Conservation (phyloP, 129 eudicot genomes). For the Helianthus tuberosus region DNA sequence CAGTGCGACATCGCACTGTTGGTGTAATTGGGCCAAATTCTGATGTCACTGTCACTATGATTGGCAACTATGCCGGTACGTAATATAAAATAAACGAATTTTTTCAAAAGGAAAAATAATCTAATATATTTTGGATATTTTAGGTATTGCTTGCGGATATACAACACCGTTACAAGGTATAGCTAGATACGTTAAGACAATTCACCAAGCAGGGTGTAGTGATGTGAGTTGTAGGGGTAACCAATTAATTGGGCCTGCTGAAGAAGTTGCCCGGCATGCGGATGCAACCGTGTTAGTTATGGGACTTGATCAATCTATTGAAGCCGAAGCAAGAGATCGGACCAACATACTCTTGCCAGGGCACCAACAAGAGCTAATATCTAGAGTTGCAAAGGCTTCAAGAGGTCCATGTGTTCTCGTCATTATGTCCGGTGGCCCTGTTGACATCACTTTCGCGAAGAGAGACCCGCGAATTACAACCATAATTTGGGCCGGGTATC, state of each 20-base stretch:
- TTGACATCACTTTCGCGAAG: constrained; percentile 75
- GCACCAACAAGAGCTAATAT: constrained; percentile 82
- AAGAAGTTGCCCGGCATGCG: constrained; percentile 70
- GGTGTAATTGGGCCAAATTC: constrained; percentile 98
- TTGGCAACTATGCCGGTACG: constrained; percentile 94
- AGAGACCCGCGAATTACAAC: constrained; percentile 64
- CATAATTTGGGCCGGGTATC: constrained; percentile 92
- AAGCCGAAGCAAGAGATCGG: constrained; percentile 76
- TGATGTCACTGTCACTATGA: constrained; percentile 88
- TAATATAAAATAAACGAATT: background rate
- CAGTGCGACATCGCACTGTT: constrained; percentile 52
- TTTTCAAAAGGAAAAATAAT: background rate
- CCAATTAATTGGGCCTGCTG: constrained; percentile 68
- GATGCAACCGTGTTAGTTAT: constrained; percentile 88
- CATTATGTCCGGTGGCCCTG: constrained; percentile 86
- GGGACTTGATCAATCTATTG: constrained; percentile 90
- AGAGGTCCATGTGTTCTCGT: constrained; percentile 79
- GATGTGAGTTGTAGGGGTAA: constrained; percentile 59
- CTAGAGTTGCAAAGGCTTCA: constrained; percentile 71
- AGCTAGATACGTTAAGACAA: constrained; percentile 74
- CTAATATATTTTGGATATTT: background rate
- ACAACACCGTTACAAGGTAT: constrained; percentile 87
- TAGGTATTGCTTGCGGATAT: constrained; percentile 84
- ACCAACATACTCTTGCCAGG: constrained; percentile 73
- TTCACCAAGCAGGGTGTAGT: constrained; percentile 75